phyloP scores from a whole-genome alignment of 176 grass and related monocot genomes.

The Bolboschoenus planiculmis region DNA sequence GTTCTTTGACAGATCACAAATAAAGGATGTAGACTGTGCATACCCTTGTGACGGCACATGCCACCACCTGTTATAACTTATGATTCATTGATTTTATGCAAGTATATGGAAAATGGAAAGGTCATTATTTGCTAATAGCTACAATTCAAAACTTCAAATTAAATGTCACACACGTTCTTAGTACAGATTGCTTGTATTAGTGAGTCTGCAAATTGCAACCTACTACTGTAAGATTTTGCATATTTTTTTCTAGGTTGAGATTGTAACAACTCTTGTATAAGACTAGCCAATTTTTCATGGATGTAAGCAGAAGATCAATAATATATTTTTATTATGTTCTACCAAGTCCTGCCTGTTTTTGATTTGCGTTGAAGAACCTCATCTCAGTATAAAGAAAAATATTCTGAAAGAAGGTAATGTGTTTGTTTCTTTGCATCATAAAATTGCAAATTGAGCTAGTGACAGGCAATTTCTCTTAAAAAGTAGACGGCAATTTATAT shows the following conservation, averaged over 20 bases:
- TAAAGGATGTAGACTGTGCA: constrained; percentile 65
- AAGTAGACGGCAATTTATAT: neutral
- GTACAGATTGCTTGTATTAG: neutral
- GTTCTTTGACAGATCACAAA: constrained; percentile 49
- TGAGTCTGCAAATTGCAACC: neutral
- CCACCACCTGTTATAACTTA: constrained; percentile 48
- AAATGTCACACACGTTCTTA: neutral
- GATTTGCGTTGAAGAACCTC: neutral
- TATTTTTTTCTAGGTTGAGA: constrained; percentile 1
- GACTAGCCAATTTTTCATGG: neutral
- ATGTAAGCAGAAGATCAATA: neutral
- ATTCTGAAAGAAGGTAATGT: neutral
- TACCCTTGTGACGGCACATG: constrained; percentile 90
- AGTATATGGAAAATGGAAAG: constrained; percentile 21
- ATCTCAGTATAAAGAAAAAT: neutral
- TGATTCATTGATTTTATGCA: neutral
- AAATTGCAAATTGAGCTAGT: neutral
- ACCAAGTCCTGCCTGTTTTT: neutral
- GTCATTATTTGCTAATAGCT: constrained; percentile 40
- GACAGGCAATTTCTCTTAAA: neutral
- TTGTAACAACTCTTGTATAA: constrained; percentile 11
- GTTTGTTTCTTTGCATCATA: neutral
- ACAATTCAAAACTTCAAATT: neutral
- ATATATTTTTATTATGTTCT: neutral
- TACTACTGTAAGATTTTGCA: constrained; percentile 18